phyloP scores from a whole-genome alignment of 805 yeast genomes.

The Ogataea pignaliae region DNA sequence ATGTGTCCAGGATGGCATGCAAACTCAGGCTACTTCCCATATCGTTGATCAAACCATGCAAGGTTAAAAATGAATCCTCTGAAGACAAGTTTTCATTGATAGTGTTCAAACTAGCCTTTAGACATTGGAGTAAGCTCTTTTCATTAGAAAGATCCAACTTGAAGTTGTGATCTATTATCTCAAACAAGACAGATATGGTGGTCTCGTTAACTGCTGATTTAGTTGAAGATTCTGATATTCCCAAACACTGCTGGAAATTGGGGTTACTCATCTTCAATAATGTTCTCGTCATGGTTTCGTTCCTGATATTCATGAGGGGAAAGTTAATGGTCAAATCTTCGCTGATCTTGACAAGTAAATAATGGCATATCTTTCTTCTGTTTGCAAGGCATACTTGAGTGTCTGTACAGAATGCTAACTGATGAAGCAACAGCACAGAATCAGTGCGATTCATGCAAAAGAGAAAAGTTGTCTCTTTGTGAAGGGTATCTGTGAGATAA shows the following conservation, averaged over 20 bases:
- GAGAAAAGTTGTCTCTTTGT: conserved; percentile 15
- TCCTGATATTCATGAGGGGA: conserved; percentile 8
- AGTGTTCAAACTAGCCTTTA: conserved; percentile 17
- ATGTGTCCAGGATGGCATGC: conserved; percentile 30
- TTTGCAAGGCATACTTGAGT: conserved; percentile 12
- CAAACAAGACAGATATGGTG: conserved; percentile 25
- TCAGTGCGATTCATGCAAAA: conserved; percentile 13
- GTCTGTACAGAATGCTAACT: conserved; percentile 17
- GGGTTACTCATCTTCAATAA: conserved; percentile 18
- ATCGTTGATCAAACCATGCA: conserved; percentile 21
- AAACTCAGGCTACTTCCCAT: conserved; percentile 32
- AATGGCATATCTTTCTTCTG: conserved; percentile 21
- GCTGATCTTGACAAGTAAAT: conserved; percentile 17
- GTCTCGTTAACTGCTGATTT: conserved; percentile 9
- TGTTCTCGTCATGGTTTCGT: conserved; percentile 7
- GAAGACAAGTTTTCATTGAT: conserved; percentile 17
- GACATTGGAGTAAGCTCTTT: conserved; percentile 14
- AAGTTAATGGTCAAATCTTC: conserved; percentile 12
- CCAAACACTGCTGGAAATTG: conserved; percentile 15
- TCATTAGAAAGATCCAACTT: conserved; percentile 22
- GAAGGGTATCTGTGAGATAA: conserved; percentile 10
- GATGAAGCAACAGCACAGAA: conserved; percentile 18
- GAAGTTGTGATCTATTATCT: conserved; percentile 29
- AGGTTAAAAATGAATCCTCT: conserved; percentile 14
- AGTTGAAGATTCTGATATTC: conserved; percentile 15